Conservation (phyloP, 306 rosid genomes). For the Cicer pinnatifidum region DNA sequence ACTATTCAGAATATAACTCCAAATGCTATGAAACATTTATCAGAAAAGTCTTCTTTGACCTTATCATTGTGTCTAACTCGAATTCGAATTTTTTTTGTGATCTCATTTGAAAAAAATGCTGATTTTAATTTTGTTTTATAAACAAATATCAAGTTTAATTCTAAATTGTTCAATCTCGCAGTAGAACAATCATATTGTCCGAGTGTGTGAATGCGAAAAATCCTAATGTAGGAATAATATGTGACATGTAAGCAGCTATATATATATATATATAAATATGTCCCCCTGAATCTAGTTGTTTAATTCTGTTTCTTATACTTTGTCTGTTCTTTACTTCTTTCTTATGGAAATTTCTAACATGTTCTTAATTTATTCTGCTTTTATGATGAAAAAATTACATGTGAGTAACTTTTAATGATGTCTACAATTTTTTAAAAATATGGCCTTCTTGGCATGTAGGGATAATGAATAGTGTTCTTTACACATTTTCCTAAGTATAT, state of each 20-base stretch:
- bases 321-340: neutral
- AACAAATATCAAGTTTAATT: no score
- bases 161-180: no score
- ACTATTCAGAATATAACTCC: constrained; percentile 36
- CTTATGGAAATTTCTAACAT: neutral
- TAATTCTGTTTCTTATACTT: neutral
- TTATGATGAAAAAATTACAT: constrained; percentile 5
- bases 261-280: neutral
- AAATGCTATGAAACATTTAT: constrained; percentile 14
- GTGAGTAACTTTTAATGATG: constrained; percentile 3
- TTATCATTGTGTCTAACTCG: constrained; percentile 38
- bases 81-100: no score
- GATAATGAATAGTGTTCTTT: constrained; percentile 4
- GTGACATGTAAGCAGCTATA: neutral
- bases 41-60: constrained; percentile 43
- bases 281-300: constrained; percentile 6
- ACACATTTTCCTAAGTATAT: constrained; percentile 20
- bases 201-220: no score
- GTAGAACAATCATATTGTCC: no score
- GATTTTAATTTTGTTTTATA: no score
- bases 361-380: neutral
- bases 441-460: neutral
- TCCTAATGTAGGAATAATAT: neutral
- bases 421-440: neutral
- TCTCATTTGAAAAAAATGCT: no score